These are phyloP conservation scores for Penicillium sp. DNA, from an alignment of 2,329 filamentous ascomycete species.

Conservation along the genomic window DNA sequence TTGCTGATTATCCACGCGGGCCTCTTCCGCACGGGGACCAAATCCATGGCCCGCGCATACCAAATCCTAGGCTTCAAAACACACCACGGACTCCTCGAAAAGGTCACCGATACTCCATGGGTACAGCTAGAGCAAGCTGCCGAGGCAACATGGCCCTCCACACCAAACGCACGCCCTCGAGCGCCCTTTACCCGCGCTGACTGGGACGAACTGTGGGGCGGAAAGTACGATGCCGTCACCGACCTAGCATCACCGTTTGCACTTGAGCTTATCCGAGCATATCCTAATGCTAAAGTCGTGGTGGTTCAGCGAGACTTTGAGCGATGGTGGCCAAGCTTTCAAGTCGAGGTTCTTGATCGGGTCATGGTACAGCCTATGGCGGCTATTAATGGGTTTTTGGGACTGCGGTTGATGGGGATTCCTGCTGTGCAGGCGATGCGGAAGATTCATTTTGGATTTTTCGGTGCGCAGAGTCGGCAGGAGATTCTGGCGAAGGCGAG, in stretches of 20 bases:
- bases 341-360: conserved; percentile 11
- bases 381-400: conserved; percentile 15
- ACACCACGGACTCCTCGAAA: conserved; percentile 14
- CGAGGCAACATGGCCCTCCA: conserved; percentile 12
- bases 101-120: conserved; percentile 12
- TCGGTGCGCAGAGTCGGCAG: conserved; percentile 2
- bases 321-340: conserved; percentile 15
- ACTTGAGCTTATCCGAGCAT: conserved; percentile 11
- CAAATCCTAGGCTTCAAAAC: conserved; percentile 14
- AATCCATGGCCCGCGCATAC: conserved; percentile 13
- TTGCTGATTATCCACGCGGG: conserved; percentile 14
- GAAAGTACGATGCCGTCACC: conserved; percentile 11
- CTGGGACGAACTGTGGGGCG: conserved; percentile 12
- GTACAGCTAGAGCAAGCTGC: conserved; percentile 9
- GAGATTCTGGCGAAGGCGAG: conserved; percentile 8
- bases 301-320: conserved; percentile 12
- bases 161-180: conserved; percentile 4
- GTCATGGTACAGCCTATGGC: conserved; percentile 15
- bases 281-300: conserved; percentile 12
- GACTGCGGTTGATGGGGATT: conserved; percentile 7
- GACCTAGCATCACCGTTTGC: conserved; percentile 12
- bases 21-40: conserved; percentile 12
- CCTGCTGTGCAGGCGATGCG: conserved; percentile 19
- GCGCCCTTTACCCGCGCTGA: conserved; percentile 7
- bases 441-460: conserved; percentile 20